These are phyloP conservation scores for Cytidiella melzeri DNA, from an alignment of 768 basidiomycete genomes.

Conservation along the genomic window DNA sequence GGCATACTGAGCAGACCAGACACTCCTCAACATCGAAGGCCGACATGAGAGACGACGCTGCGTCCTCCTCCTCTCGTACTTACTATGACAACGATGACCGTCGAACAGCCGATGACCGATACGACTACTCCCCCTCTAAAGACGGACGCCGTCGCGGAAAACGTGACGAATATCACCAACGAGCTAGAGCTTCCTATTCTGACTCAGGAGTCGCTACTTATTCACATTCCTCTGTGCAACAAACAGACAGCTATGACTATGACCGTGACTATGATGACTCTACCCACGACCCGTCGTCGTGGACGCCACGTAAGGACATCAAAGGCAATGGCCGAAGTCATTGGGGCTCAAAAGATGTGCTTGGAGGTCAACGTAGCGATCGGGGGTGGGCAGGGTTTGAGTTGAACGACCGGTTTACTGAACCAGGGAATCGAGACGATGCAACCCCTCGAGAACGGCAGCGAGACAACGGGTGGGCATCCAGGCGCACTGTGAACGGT, in stretches of 20 bases:
- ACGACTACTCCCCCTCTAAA: conserved; percentile 30
- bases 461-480: conserved; percentile 29
- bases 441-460: conserved; percentile 33
- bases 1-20: conserved; percentile 39
- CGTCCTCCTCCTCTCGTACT: conserved; percentile 36
- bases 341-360: conserved; percentile 9
- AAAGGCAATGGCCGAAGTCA: conserved; percentile 10
- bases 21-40: conserved; percentile 39
- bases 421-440: conserved; percentile 40
- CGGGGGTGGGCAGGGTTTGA: conserved; percentile 1
- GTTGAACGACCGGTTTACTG: conserved; percentile 20
- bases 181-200: conserved; percentile 11
- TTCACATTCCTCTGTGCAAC: conserved; percentile 7
- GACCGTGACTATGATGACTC: conserved; percentile 12
- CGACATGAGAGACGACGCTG: conserved; percentile 40
- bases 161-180: conserved; percentile 13
- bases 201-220: conserved; percentile 1
- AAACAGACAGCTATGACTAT: conserved; percentile 11
- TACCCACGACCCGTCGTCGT: conserved; percentile 35
- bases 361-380: conserved; percentile 11
- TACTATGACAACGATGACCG: conserved; percentile 48
- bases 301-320: conserved; percentile 17
- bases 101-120: conserved; percentile 44
- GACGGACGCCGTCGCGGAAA: conserved; percentile 48
- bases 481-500: conserved; percentile 12